Base-by-base conservation (phyloP, 2,329 filamentous ascomycete genomes). In the Neoascochyta sp. region DNA sequence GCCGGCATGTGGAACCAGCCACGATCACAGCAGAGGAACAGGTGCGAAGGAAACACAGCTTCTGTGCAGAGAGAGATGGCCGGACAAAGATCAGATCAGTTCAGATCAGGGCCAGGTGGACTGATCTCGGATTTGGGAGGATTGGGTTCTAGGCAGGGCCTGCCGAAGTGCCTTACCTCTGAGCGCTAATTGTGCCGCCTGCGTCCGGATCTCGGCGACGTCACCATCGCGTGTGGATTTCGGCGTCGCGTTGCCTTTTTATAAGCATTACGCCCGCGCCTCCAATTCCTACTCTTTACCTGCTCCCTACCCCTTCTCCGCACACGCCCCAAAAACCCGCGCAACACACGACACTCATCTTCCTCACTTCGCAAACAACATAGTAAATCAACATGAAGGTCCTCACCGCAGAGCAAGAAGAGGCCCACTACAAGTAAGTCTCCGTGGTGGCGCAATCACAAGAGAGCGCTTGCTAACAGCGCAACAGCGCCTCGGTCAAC, bases 341-440 rank as follows among this genome's bases (percentile, higher is more conserved):
- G 31, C n/a, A n/a, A n/a, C n/a, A n/a, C n/a, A n/a, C 16, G 18
- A 19, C 16, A 27, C 16, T 15, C 19, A 23, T 2, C n/a, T 8
- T 11, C 13, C 22, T 17, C 20, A 24, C 25, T 11, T 24, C 10
- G 17, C 8, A 17, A 25, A 30, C 27, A 38, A 28, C 36, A 23
- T 21, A 17, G 22, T 20, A 25, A 32, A 14, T 13, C 45, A 51
- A 35, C 1, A 98, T 96, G 92, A 96, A 95, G 82, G 73, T 96
- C 60, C 76, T 96, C 62, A 93, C 85, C 53, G 87, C 90, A 63
- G 87, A 95, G 77, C 86, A 95, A 70, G 89, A 95, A 69, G 64
- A 73, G 39, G 85, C 77, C 31, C 89, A 95, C 75, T 95, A 93
- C 76, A 69, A 73, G 76, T 80, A 66, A 28, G 67, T 46, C 7